These are phyloP conservation scores for Hydnomerulius pinastri DNA, from an alignment of 768 basidiomycete species.

Conservation along the genomic window DNA sequence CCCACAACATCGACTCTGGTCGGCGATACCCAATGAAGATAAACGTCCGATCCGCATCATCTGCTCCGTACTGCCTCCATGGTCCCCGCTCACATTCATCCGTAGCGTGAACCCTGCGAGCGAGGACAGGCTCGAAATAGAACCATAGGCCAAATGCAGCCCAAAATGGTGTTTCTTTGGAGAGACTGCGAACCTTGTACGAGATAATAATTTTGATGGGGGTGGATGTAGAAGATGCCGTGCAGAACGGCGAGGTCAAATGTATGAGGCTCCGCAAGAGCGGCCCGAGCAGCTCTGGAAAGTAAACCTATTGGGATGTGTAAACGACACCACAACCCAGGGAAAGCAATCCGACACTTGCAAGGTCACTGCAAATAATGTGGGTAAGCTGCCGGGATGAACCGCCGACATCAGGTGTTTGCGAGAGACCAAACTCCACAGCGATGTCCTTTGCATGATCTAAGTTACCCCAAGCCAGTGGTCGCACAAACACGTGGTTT, in stretches of 20 bases:
- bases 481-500: slow-evolving; percentile 45
- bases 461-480: slow-evolving; percentile 71
- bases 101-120: slow-evolving; percentile 7
- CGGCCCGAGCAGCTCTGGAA: slow-evolving; percentile 77
- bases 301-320: slow-evolving; percentile 66
- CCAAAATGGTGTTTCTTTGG: slow-evolving; percentile 80
- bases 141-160: slow-evolving; percentile 81
- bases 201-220: slow-evolving; percentile 57
- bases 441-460: slow-evolving; percentile 44
- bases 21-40: slow-evolving; percentile 64
- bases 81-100: neutral
- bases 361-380: slow-evolving; percentile 83
- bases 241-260: slow-evolving; percentile 58
- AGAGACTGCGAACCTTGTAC: slow-evolving; percentile 73
- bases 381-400: slow-evolving; percentile 50
- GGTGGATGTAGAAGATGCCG: slow-evolving; percentile 5
- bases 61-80: slow-evolving; percentile 48
- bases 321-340: neutral
- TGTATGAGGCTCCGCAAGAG: slow-evolving; percentile 74
- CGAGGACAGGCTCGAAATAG: slow-evolving; percentile 56
- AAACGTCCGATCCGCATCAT: slow-evolving; percentile 45
- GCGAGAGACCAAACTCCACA: slow-evolving; percentile 34
- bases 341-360: slow-evolving; percentile 37
- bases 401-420: slow-evolving; percentile 9
- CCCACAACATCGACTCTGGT: slow-evolving; percentile 59